These are phyloP conservation scores for Amyloporia xantha DNA, from an alignment of 768 basidiomycete genomes.

Conservation along the genomic window DNA sequence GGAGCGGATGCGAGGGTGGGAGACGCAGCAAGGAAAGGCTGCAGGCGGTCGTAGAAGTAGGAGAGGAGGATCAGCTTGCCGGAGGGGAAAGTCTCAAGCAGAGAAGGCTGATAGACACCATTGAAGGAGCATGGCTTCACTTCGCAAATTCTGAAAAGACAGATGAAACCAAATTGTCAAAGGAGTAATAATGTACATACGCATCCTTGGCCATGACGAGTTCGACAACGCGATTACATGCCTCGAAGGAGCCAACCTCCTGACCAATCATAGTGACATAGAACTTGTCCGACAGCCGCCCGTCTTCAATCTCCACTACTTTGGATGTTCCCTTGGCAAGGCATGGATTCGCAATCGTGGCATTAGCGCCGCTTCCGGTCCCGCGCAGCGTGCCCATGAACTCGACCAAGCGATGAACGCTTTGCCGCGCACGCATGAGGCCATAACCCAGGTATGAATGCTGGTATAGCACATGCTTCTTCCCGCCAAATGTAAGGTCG, in stretches of 20 bases:
- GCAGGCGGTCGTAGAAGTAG: conserved; percentile 95
- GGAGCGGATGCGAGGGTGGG: conserved; percentile 18
- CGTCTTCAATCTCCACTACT: conserved; percentile 56
- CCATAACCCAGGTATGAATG: conserved; percentile 98
- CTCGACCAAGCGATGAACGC: conserved; percentile 86
- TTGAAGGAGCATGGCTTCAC: conserved; percentile 94
- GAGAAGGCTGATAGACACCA: conserved; percentile 93
- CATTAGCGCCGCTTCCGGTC: conserved; percentile 20
- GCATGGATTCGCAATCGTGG: conserved; percentile 71
- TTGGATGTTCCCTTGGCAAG: conserved; percentile 60
- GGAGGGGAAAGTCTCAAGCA: conserved; percentile 79
- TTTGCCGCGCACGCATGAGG: conserved; percentile 77
- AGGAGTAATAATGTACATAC: conserved; percentile 38
- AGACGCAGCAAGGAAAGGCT: conserved; percentile 54
- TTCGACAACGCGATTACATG: conserved; percentile 77
- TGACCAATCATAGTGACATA: conserved; percentile 85
- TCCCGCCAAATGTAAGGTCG: conserved; percentile 68
- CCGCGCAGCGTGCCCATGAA: conserved; percentile 57
- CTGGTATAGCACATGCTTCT: conserved; percentile 77
- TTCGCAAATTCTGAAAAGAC: conserved; percentile 61
- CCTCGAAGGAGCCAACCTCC: conserved; percentile 77
- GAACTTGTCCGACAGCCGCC: conserved; percentile 30
- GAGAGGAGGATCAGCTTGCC: conserved; percentile 90
- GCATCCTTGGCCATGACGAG: conserved; percentile 94
- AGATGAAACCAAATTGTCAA: background rate